These are phyloP conservation scores for Acer campestre DNA, from an alignment of 345 rosid genomes.

Conservation along the genomic window DNA sequence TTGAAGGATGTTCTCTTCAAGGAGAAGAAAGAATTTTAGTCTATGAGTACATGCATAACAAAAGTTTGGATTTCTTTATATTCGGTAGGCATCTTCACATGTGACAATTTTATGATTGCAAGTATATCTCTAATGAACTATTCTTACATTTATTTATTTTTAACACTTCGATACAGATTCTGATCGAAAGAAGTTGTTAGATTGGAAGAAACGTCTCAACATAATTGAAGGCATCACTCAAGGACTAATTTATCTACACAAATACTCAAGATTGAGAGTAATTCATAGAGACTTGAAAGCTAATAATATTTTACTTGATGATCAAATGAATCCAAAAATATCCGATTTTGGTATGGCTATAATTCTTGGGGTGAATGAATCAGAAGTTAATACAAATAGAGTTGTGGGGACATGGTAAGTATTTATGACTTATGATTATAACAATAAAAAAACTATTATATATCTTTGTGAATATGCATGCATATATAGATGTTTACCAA, in stretches of 20 bases:
- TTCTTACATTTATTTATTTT: no score
- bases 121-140: no score
- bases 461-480: no score
- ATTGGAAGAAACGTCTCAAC: conserved; percentile 4
- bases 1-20: not conserved
- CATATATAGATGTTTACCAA: no score
- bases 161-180: not conserved
- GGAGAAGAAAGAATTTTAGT: conserved; percentile 5
- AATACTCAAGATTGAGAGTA: not conserved
- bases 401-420: no score
- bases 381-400: no score
- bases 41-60: not conserved
- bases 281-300: conserved; percentile 8
- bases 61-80: not conserved
- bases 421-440: no score
- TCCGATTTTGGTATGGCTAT: no score
- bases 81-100: not conserved
- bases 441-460: no score
- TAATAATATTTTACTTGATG: conserved; percentile 18
- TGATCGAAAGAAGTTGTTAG: not conserved
- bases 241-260: conserved; percentile 22
- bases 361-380: no score
- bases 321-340: not conserved
- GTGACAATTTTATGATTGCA: not conserved
- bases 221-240: conserved; percentile 21